Conservation (phyloP, 2,329 filamentous ascomycete species). For the Hymenoscyphus repandus region DNA sequence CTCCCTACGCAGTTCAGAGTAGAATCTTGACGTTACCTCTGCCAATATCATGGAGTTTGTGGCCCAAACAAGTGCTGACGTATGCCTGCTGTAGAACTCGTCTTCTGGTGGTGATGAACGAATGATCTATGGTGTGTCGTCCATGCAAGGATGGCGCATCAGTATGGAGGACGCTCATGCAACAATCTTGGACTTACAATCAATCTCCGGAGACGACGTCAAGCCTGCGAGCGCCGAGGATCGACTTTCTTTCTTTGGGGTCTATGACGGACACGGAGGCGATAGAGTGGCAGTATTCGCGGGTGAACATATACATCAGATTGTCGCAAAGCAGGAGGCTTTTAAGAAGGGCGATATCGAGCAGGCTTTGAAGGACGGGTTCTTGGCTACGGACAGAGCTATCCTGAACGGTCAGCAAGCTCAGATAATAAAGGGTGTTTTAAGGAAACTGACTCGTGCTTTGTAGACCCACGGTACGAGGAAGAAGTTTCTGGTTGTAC, state of each 20-base stretch:
- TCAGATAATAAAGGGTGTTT: background rate
- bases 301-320: conserved; percentile 88
- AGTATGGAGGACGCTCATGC: conserved; percentile 99
- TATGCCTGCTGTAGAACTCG: conserved; percentile 59
- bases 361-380: conserved; percentile 94
- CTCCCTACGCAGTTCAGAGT: too few species aligned
- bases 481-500: conserved; percentile 98
- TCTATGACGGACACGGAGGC: conserved; percentile 96
- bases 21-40: too few species aligned
- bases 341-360: conserved; percentile 90
- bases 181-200: conserved; percentile 79
- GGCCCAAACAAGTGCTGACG: conserved; percentile 23
- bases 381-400: conserved; percentile 90
- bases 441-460: conserved; percentile 23
- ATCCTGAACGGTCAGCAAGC: conserved; percentile 77
- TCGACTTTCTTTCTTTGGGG: conserved; percentile 90
- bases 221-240: conserved; percentile 57
- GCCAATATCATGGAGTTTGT: too few species aligned
- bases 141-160: conserved; percentile 99
- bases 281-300: conserved; percentile 94
- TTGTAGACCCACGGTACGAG: conserved; percentile 89
- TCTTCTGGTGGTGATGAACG: conserved; percentile 88
- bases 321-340: conserved; percentile 88
- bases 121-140: conserved; percentile 88
- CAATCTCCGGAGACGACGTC: conserved; percentile 45